phyloP scores from a whole-genome alignment of 495 filamentous ascomycete species.

The Aspergillus cristatus region DNA sequence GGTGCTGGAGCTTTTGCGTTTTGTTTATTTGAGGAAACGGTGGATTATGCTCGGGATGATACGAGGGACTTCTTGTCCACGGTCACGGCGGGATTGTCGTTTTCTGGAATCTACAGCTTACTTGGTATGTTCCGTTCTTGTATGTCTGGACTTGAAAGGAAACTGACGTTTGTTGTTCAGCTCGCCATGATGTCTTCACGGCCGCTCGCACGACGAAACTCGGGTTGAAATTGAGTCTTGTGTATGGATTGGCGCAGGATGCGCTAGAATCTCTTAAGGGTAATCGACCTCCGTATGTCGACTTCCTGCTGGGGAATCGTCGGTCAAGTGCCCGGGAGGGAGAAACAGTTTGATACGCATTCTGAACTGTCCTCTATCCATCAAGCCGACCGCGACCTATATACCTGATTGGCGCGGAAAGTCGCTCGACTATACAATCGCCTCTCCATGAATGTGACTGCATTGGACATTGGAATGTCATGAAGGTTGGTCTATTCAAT shows the following conservation, averaged over 20 bases:
- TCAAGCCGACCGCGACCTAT: slow-evolving; percentile 5
- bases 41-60: slow-evolving; percentile 64
- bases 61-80: slow-evolving; percentile 64
- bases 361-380: slow-evolving; percentile 8
- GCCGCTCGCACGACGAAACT: slow-evolving; percentile 76
- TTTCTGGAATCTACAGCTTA: slow-evolving; percentile 77
- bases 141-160: slow-evolving; percentile 1
- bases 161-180: slow-evolving; percentile 33
- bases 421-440: too few relatives aligned
- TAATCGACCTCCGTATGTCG: slow-evolving; percentile 60
- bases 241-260: slow-evolving; percentile 77
- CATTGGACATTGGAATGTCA: too few relatives aligned
- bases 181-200: slow-evolving; percentile 71
- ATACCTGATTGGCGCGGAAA: too few relatives aligned
- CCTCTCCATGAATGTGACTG: too few relatives aligned
- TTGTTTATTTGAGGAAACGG: slow-evolving; percentile 70
- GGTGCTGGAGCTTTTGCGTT: slow-evolving; percentile 56
- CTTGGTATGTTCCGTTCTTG: slow-evolving; percentile 51
- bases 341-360: slow-evolving; percentile 11
- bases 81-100: slow-evolving; percentile 67
- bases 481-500: too few relatives aligned
- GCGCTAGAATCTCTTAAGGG: slow-evolving; percentile 53
- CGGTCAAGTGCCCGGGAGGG: slow-evolving; percentile 10
- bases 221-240: slow-evolving; percentile 67
- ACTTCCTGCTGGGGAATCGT: slow-evolving; percentile 47